Conservation (phyloP, 805 yeast species). For the Hanseniaspora guilliermondii region DNA sequence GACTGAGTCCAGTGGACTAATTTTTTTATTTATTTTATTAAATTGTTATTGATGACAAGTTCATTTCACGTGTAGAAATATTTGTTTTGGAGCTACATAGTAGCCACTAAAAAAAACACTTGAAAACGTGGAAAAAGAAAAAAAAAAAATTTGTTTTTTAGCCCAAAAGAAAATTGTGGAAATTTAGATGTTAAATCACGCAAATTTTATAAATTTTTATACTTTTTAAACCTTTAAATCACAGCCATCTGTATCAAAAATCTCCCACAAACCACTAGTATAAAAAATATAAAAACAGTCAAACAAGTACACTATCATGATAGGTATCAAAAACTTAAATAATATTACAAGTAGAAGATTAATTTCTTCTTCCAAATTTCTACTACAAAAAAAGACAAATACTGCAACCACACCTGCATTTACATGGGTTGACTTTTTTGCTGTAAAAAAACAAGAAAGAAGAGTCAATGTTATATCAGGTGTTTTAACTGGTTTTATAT, state of each 20-base stretch:
- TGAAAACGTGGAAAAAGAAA: not conserved
- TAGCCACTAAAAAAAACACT: too few relatives aligned
- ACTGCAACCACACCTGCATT: conserved; percentile 20
- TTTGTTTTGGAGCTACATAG: too few relatives aligned
- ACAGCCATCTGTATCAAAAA: too few relatives aligned
- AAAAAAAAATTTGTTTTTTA: not conserved
- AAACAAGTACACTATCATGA: not conserved
- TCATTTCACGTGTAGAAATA: too few relatives aligned
- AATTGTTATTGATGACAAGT: not conserved
- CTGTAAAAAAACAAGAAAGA: conserved; percentile 63
- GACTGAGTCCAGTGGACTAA: not conserved
- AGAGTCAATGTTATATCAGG: conserved; percentile 57
- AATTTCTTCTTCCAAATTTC: not conserved
- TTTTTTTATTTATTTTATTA: not conserved
- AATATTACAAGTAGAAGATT: not conserved
- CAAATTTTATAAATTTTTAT: too few relatives aligned
- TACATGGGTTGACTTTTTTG: conserved; percentile 72
- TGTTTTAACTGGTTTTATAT: conserved; percentile 49
- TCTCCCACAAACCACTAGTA: not conserved
- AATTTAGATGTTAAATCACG: too few relatives aligned
- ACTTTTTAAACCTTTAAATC: too few relatives aligned
- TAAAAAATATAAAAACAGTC: not conserved
- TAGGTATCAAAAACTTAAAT: not conserved
- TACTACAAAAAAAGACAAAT: not conserved
- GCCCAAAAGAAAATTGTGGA: too few relatives aligned